A percentile compares a stretch with the other conserved stretches of the same genome.
Conservation (phyloP, 306 rosid species). For the Prunus campanulata region DNA sequence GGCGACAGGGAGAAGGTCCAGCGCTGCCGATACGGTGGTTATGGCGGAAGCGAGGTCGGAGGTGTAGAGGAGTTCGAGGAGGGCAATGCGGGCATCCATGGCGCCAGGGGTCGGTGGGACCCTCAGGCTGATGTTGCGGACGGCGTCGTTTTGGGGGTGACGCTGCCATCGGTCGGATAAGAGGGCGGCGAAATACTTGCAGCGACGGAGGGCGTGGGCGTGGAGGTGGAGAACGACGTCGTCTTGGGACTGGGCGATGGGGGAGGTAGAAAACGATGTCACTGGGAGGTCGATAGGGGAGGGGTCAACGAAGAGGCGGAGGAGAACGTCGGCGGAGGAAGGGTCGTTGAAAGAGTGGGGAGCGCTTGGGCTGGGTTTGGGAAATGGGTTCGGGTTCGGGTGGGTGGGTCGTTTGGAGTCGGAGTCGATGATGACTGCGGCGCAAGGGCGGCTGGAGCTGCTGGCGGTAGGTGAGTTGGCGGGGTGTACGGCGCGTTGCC, state of each 20-base stretch:
- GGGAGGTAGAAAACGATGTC: slow-evolving; percentile 40
- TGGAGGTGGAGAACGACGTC: slow-evolving; percentile 68
- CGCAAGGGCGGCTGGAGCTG: slow-evolving; percentile 33
- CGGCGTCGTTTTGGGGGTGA: background rate
- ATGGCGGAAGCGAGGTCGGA: slow-evolving; percentile 48
- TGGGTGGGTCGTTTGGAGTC: slow-evolving; percentile 30
- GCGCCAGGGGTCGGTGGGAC: slow-evolving; percentile 43
- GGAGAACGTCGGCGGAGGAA: slow-evolving; percentile 64
- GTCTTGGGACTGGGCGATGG: slow-evolving; percentile 30
- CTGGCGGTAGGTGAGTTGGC: slow-evolving; percentile 27
- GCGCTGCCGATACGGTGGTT: slow-evolving; percentile 47
- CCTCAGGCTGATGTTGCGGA: slow-evolving; percentile 31
- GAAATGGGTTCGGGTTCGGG: background rate
- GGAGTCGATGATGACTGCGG: slow-evolving; percentile 29
- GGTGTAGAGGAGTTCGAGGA: slow-evolving; percentile 64
- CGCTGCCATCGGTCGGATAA: slow-evolving; percentile 82
- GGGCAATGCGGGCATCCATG: slow-evolving; percentile 49
- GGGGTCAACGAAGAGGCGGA: slow-evolving; percentile 56
- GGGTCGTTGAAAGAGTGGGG: slow-evolving; percentile 47
- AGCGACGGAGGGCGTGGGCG: slow-evolving; percentile 62
- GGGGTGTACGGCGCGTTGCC: slow-evolving; percentile 51
- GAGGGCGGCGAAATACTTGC: slow-evolving; percentile 73
- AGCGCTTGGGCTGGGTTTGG: background rate
- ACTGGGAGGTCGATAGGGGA: slow-evolving; percentile 35
- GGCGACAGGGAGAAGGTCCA: slow-evolving; percentile 86